phyloP scores from a whole-genome alignment of 345 rosid species.

The Eucalyptus sp. region DNA sequence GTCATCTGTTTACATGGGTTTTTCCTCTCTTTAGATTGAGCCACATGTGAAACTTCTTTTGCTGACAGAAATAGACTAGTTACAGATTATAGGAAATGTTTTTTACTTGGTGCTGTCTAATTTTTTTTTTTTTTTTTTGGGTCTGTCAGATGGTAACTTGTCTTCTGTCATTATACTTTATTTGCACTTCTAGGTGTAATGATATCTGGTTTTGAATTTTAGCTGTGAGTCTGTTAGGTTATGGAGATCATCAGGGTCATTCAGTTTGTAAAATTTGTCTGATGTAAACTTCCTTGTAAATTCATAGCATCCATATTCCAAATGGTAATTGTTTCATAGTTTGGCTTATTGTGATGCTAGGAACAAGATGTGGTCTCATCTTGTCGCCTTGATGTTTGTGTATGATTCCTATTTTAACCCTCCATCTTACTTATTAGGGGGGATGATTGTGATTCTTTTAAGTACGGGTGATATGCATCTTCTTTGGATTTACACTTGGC shows the following conservation, averaged over 20 bases:
- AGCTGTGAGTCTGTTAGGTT: neutral
- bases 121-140: neutral
- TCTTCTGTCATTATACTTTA: neutral
- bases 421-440: neutral
- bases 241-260: neutral
- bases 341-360: neutral
- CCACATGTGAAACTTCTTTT: neutral
- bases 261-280: neutral
- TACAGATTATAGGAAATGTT: neutral
- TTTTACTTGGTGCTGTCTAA: neutral
- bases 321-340: neutral
- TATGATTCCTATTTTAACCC: neutral
- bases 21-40: neutral
- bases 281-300: neutral
- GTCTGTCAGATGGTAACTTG: neutral
- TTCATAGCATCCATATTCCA: neutral
- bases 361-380: neutral
- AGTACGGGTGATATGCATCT: neutral
- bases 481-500: neutral
- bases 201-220: neutral
- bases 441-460: neutral
- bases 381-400: neutral
- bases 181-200: neutral
- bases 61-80: neutral
- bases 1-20: neutral